Evolutionary conservation across 257 asterid species (phyloP).

Genomic region (Fraxinus quadrangulata): DNA sequence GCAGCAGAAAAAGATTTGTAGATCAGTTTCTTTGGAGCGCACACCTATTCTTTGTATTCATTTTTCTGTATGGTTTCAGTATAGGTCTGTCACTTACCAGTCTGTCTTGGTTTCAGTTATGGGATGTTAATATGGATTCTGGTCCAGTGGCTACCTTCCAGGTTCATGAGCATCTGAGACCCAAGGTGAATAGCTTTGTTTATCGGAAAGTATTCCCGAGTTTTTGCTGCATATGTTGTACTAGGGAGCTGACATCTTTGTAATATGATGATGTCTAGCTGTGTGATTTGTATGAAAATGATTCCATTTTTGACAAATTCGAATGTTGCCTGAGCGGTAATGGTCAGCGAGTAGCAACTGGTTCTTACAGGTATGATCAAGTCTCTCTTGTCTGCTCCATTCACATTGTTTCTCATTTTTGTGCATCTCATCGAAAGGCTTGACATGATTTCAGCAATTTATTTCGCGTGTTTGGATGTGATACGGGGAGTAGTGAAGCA

Average conservation of each 20-base stretch:
- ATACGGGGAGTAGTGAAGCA: conserved; percentile 63
- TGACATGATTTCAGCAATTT: conserved; percentile 55
- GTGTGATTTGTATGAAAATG: conserved; percentile 90
- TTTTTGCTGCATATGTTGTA: conserved; percentile 7
- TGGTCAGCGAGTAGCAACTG: conserved; percentile 91
- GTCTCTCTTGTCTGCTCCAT: conserved; percentile 5
- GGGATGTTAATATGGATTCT: conserved; percentile 99
- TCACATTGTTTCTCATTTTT: not conserved
- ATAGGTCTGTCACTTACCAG: conserved; percentile 14
- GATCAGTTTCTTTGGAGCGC: conserved; percentile 16
- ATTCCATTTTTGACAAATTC: conserved; percentile 93
- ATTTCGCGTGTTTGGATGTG: conserved; percentile 77
- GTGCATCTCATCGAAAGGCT: conserved; percentile 3
- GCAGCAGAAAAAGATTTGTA: conserved; percentile 6
- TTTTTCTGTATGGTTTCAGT: conserved; percentile 2
- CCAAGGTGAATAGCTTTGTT: conserved; percentile 62
- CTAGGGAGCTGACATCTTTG: conserved; percentile 36
- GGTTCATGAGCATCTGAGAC: conserved; percentile 95
- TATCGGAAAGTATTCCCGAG: conserved; percentile 6
- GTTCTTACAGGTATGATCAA: conserved; percentile 81
- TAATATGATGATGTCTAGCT: conserved; percentile 49
- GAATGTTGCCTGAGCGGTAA: conserved; percentile 99
- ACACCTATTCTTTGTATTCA: not conserved
- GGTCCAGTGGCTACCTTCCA: conserved; percentile 96
- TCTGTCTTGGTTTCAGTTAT: conserved; percentile 62